Evolutionary conservation across 2,329 filamentous ascomycete genomes (phyloP), one percentile per base, ranked within the genome.

Genomic region (Trichocomaceae sp.): DNA sequence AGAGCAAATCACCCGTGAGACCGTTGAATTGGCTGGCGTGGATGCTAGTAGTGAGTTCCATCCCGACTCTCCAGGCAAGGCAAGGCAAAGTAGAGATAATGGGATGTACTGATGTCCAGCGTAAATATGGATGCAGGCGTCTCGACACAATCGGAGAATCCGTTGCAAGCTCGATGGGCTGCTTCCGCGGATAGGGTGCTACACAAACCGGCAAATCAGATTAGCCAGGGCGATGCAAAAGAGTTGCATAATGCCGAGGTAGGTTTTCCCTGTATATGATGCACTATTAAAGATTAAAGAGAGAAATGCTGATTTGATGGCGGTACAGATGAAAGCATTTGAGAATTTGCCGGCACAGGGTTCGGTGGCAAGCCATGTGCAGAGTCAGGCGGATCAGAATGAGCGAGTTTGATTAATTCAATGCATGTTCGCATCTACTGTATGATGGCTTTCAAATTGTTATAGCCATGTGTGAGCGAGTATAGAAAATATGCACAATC

Each of bases 361-460:
- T 29, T 60, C 59, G 2, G 55, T 59, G 50, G 48, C 59, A n/a
- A 59, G 57, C n/a, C 55, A 59, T 55, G 52, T 60, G 15, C 55
- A 56, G 46, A 59, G 57, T 20, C 54, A 49, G 29, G 59, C 59
- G 19, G 59, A 58, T 20, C 59, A 45, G 39, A 60, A 60, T 59
- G 26, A 55, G 12, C 17, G 39, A 7, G 3, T 5, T 42, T 42
- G 31, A 35, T 9, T 35, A 13, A 35, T 35, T 13, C 12, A 9
- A 26, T 35, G 31, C 31, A 13, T 35, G 13, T 15, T 35, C 31
- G 9, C 15, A 15, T n/a, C n/a, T n/a, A n/a, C n/a, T n/a, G 26
- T 9, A 13, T 35, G 12, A 35, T 35, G 31, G 15, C 2, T 35
- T 35, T 7, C 23, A 26, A 26, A 26, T n/a, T n/a, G 23, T 26